Evolutionary conservation across 441 rosid species (phyloP).

Genomic region (Eruca vesicaria): DNA sequence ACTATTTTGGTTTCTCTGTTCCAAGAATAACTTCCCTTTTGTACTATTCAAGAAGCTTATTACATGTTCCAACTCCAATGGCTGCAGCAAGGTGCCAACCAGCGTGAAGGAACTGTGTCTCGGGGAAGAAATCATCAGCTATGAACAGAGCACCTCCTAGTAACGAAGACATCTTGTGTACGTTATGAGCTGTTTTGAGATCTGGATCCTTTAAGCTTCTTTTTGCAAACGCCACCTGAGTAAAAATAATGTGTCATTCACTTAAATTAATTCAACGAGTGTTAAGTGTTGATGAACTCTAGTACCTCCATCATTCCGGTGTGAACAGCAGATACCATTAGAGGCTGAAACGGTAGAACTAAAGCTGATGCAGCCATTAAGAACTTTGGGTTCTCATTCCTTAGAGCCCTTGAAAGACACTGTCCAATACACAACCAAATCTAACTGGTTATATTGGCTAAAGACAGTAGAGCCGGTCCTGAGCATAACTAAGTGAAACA

Average conservation of each 20-base stretch:
- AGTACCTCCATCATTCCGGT: constrained; percentile 97
- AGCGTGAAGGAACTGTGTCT: constrained; percentile 83
- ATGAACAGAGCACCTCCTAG: constrained; percentile 82
- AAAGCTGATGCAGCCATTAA: constrained; percentile 94
- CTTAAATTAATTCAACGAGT: not conserved
- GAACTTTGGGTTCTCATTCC: constrained; percentile 83
- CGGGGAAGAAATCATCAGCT: constrained; percentile 81
- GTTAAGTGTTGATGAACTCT: not conserved
- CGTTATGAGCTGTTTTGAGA: constrained; percentile 60
- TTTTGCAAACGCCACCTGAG: constrained; percentile 68
- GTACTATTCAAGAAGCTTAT: constrained; percentile 80
- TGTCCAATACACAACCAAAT: constrained; percentile 26
- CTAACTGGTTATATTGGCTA: not conserved
- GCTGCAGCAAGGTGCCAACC: constrained; percentile 99
- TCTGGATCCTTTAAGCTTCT: constrained; percentile 78
- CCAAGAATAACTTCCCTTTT: constrained; percentile 18
- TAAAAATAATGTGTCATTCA: constrained; percentile 14
- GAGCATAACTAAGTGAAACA: too few relatives aligned
- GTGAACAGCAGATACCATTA: constrained; percentile 90
- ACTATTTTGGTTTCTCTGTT: constrained; percentile 11
- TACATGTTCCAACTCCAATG: constrained; percentile 83
- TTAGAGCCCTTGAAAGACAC: constrained; percentile 66
- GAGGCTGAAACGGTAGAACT: constrained; percentile 81
- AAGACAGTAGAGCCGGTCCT: not conserved
- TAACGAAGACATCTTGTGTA: constrained; percentile 87